Percentiles rank a stretch among this genome's conserved stretches.
These are phyloP conservation scores for Cercophora scortea DNA, from an alignment of 495 filamentous ascomycete genomes.

Conservation along the genomic window DNA sequence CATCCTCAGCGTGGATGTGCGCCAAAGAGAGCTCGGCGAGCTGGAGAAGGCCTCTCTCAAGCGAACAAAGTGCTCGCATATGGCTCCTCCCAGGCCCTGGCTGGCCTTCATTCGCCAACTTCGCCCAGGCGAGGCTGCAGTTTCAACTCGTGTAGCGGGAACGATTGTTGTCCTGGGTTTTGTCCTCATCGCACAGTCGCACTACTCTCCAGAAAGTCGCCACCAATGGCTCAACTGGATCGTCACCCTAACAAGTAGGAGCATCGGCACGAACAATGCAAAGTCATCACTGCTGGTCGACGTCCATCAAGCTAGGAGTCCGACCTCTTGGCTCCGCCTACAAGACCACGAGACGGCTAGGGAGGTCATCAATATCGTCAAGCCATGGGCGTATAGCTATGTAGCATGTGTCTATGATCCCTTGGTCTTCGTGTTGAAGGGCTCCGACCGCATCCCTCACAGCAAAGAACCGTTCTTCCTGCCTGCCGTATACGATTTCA, in stretches of 20 bases:
- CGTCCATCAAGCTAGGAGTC: constrained; percentile 60
- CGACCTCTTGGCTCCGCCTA: constrained; percentile 60
- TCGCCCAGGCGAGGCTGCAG: constrained; percentile 39
- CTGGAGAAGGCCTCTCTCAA: constrained; percentile 36
- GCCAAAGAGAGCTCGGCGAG: constrained; percentile 54
- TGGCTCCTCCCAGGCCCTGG: constrained; percentile 32
- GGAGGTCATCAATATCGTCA: constrained; percentile 61
- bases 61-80: constrained; percentile 16
- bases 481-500: constrained; percentile 48
- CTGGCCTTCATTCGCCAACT: constrained; percentile 40
- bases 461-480: constrained; percentile 33
- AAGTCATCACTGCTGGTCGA: constrained; percentile 35
- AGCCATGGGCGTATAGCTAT: constrained; percentile 56
- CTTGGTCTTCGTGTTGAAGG: constrained; percentile 56
- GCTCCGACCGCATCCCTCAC: constrained; percentile 48
- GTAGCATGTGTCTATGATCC: constrained; percentile 62
- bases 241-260: constrained; percentile 18
- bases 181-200: constrained; percentile 53
- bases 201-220: constrained; percentile 52
- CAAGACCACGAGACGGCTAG: constrained; percentile 68
- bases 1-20: constrained; percentile 66
- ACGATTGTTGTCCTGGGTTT: constrained; percentile 54
- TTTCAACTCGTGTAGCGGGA: constrained; percentile 54
- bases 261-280: constrained; percentile 16
- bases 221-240: constrained; percentile 34